A percentile compares a stretch with the other conserved stretches of the same genome.
Evolutionary conservation across 768 basidiomycete genomes (phyloP).

Genomic region (Phylloporus sp.): DNA sequence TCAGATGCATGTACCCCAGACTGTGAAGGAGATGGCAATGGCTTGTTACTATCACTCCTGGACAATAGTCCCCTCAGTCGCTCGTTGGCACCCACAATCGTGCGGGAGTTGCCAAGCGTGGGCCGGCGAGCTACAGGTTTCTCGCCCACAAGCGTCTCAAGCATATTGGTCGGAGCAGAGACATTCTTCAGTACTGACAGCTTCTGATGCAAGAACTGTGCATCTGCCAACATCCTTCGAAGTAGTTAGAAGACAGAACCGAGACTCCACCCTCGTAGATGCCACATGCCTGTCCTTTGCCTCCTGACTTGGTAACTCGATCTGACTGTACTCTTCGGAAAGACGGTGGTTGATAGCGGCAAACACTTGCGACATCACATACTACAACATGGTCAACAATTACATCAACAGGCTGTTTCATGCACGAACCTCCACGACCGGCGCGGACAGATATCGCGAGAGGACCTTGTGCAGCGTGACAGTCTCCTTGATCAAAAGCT

Average conservation of each 20-base stretch:
- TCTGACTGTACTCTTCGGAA: constrained; percentile 77
- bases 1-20: constrained; percentile 7
- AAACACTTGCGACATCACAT: constrained; percentile 93
- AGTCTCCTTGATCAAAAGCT: constrained; percentile 90
- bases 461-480: constrained; percentile 94
- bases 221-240: constrained; percentile 74
- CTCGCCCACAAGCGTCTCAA: constrained; percentile 83
- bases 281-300: constrained; percentile 74
- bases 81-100: constrained; percentile 29
- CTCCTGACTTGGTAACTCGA: constrained; percentile 78
- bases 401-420: constrained; percentile 8
- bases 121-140: constrained; percentile 53
- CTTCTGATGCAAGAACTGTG: constrained; percentile 70
- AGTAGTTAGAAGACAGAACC: constrained; percentile 12
- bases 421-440: constrained; percentile 71
- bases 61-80: constrained; percentile 38
- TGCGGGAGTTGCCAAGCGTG: constrained; percentile 21
- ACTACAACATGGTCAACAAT: constrained; percentile 41
- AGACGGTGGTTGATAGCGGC: constrained; percentile 89
- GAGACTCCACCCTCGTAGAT: no score
- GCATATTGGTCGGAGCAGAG: constrained; percentile 66
- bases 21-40: constrained; percentile 25
- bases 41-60: constrained; percentile 28
- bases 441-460: constrained; percentile 77
- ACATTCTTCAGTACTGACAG: constrained; percentile 73